Percentiles rank a stretch among this genome's conserved stretches.
These are phyloP conservation scores for Podaxis sp. DNA, from an alignment of 768 basidiomycete genomes.

Conservation along the genomic window DNA sequence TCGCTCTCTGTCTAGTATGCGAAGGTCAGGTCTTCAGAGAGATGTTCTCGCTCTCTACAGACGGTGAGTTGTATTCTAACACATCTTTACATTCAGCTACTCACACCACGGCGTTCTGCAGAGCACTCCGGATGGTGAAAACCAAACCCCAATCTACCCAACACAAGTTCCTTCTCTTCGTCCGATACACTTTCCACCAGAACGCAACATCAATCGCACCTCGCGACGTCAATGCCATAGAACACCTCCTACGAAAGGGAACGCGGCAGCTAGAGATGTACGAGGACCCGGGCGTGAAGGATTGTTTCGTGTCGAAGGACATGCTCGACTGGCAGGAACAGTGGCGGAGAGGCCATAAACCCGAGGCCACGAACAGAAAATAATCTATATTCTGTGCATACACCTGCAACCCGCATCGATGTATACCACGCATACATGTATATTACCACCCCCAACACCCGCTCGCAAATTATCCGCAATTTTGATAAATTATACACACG, in stretches of 20 bases:
- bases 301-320: constrained; percentile 71
- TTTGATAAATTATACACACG: background rate
- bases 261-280: constrained; percentile 67
- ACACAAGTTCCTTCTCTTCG: constrained; percentile 64
- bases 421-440: background rate
- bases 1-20: background rate
- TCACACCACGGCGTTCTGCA: constrained; percentile 25
- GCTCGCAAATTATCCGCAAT: background rate
- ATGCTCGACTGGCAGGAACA: constrained; percentile 65
- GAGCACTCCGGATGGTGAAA: constrained; percentile 74
- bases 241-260: constrained; percentile 75
- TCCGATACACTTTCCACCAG: constrained; percentile 68
- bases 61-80: constrained; percentile 28
- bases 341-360: background rate
- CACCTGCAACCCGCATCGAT: background rate
- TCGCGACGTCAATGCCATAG: constrained; percentile 67
- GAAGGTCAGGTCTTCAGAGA: constrained; percentile 45
- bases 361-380: background rate
- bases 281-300: constrained; percentile 63
- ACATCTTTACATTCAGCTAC: background rate
- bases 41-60: constrained; percentile 52
- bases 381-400: background rate
- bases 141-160: constrained; percentile 62
- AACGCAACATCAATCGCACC: constrained; percentile 62
- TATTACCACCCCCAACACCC: background rate